phyloP scores from a whole-genome alignment of 2,329 filamentous ascomycete genomes.

The Coleophoma eucalyptorum region DNA sequence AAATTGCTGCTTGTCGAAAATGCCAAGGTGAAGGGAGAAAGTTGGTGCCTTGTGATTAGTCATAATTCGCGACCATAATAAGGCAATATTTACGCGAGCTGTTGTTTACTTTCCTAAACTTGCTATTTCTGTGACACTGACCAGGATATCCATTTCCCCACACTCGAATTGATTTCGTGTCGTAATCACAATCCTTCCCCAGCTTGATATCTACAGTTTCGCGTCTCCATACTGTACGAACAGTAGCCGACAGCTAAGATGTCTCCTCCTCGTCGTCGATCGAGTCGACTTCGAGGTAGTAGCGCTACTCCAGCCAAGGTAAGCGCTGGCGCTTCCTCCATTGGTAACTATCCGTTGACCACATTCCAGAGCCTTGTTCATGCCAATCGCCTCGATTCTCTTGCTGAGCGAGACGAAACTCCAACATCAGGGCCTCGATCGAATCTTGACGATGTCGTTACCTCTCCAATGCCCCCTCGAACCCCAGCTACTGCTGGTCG shows the following conservation, averaged over 20 bases:
- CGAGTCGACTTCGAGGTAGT: constrained; percentile 24
- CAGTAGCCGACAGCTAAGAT: constrained; percentile 8
- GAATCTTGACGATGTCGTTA: constrained; percentile 16
- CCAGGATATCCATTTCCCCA: too few relatives aligned
- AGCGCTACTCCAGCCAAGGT: constrained; percentile 25
- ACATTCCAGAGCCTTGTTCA: constrained; percentile 8
- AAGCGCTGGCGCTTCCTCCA: constrained; percentile 8
- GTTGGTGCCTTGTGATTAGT: too few relatives aligned
- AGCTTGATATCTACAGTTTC: neutral
- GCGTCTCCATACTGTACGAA: neutral
- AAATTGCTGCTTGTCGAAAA: too few relatives aligned
- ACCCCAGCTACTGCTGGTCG: constrained; percentile 64
- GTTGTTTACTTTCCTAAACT: too few relatives aligned
- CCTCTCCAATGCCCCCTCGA: constrained; percentile 21
- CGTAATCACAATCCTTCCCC: neutral
- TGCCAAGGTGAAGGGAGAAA: too few relatives aligned
- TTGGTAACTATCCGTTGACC: neutral
- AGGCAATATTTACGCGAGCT: too few relatives aligned
- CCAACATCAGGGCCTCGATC: constrained; percentile 10
- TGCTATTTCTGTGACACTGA: too few relatives aligned
- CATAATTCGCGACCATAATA: too few relatives aligned
- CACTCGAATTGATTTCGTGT: neutral
- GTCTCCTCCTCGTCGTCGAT: constrained; percentile 26
- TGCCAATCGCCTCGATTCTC: constrained; percentile 18
- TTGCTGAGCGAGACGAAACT: constrained; percentile 26